Conservation (phyloP, 1,284 basidiomycete genomes). For the Trichosporon coremiiforme region DNA sequence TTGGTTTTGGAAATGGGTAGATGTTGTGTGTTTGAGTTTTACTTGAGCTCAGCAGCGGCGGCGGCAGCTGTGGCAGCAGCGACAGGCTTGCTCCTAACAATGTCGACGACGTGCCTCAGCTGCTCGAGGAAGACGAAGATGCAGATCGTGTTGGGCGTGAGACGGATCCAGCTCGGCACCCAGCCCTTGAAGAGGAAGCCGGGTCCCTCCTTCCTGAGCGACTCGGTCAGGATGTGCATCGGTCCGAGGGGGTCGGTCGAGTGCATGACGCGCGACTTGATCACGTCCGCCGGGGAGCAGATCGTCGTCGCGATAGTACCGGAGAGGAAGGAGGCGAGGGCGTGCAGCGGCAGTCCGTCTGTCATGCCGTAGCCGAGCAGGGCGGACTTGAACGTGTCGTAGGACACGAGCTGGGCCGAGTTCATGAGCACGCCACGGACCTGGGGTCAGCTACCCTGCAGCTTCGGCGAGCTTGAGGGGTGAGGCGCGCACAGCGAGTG, state of each 20-base stretch:
- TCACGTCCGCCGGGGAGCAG: conserved; percentile 59
- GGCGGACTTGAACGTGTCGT: conserved; percentile 61
- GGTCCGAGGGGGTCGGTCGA: conserved; percentile 40
- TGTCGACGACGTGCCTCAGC: conserved; percentile 49
- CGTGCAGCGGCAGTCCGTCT: conserved; percentile 60
- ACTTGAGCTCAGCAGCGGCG: conserved; percentile 21
- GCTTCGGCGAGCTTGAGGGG: not conserved
- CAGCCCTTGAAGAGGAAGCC: conserved; percentile 62
- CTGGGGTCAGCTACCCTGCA: conserved; percentile 30
- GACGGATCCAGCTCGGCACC: conserved; percentile 61
- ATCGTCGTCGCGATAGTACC: conserved; percentile 62
- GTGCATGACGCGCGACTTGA: conserved; percentile 60
- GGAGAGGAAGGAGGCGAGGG: conserved; percentile 58
- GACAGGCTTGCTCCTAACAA: conserved; percentile 22
- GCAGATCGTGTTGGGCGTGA: conserved; percentile 58
- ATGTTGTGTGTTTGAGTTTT: not conserved
- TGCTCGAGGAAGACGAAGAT: conserved; percentile 57
- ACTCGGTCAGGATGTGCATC: conserved; percentile 36
- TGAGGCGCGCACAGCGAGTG: no score
- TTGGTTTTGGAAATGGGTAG: not conserved
- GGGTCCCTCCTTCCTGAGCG: conserved; percentile 51
- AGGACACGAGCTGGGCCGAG: conserved; percentile 59
- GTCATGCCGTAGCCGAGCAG: conserved; percentile 55
- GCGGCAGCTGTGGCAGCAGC: not conserved
- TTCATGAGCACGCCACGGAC: conserved; percentile 61